phyloP scores from a whole-genome alignment of 192 early-diverging fungal genomes.

The Coemansia sp. region DNA sequence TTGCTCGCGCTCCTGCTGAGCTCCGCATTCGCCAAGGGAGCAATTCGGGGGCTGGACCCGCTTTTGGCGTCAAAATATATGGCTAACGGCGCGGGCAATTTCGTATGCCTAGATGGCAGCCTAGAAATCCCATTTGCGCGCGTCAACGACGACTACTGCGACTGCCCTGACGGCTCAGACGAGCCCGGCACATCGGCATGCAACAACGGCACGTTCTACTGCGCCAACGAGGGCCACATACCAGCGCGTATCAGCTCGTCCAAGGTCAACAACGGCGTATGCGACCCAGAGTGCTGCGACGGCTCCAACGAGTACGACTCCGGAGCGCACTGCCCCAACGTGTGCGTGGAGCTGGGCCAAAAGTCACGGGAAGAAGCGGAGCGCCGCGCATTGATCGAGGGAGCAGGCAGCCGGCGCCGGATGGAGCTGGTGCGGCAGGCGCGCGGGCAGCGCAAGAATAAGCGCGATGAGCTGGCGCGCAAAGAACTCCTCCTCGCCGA shows the following conservation, averaged over 20 bases:
- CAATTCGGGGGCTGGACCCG: conserved; percentile 42
- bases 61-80: conserved; percentile 13
- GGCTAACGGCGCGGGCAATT: conserved; percentile 31
- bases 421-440: conserved; percentile 22
- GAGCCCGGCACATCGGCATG: conserved; percentile 98
- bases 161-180: conserved; percentile 92
- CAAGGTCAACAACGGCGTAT: conserved; percentile 93
- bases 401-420: conserved; percentile 19
- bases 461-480: conserved; percentile 17
- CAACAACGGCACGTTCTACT: conserved; percentile 75
- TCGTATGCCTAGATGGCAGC: conserved; percentile 76
- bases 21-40: neutral
- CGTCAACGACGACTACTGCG: conserved; percentile 98
- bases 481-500: conserved; percentile 13
- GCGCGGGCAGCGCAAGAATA: conserved; percentile 16
- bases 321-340: conserved; percentile 64
- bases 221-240: conserved; percentile 75
- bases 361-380: conserved; percentile 23
- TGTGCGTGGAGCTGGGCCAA: conserved; percentile 65
- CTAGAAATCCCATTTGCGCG: conserved; percentile 64
- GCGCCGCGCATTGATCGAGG: conserved; percentile 1
- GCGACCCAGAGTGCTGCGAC: conserved; percentile 95
- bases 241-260: conserved; percentile 64
- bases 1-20: neutral
- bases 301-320: conserved; percentile 85